A percentile compares a stretch with the other conserved stretches of the same genome.
phyloP scores from a whole-genome alignment of 345 rosid genomes.

The Xanthoceras sorbifolium region DNA sequence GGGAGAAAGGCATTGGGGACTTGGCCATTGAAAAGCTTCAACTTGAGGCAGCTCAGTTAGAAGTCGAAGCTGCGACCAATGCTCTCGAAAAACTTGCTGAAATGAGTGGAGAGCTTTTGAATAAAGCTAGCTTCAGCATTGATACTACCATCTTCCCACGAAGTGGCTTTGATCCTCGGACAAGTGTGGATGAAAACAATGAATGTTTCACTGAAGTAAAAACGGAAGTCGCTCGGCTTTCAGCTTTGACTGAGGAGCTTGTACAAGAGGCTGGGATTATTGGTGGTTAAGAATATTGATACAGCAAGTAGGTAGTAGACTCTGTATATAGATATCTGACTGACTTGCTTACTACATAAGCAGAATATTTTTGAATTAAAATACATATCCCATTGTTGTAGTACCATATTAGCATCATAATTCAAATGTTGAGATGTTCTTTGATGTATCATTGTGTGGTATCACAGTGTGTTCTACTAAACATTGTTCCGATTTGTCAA shows the following conservation, averaged over 20 bases:
- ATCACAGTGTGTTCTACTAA: neutral
- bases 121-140: conserved; percentile 47
- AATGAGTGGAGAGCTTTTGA: conserved; percentile 64
- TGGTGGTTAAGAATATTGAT: conserved; percentile 18
- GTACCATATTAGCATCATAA: neutral
- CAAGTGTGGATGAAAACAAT: conserved; percentile 27
- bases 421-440: neutral
- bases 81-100: conserved; percentile 71
- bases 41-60: conserved; percentile 76
- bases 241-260: conserved; percentile 64
- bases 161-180: conserved; percentile 14
- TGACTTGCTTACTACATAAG: neutral
- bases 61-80: conserved; percentile 75
- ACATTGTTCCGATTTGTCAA: neutral
- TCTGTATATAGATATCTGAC: conserved; percentile 21
- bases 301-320: conserved; percentile 15
- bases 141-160: conserved; percentile 24
- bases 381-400: conserved; percentile 13
- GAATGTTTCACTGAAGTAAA: conserved; percentile 50
- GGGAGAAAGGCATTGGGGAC: conserved; percentile 62
- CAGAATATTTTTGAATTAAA: conserved; percentile 4
- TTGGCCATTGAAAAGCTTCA: conserved; percentile 81
- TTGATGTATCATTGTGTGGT: neutral
- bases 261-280: conserved; percentile 65
- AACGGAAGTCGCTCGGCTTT: conserved; percentile 55